A percentile compares a stretch with the other conserved stretches of the same genome.
phyloP scores from a whole-genome alignment of 176 grass and related monocot genomes.

The Chloris gayana region DNA sequence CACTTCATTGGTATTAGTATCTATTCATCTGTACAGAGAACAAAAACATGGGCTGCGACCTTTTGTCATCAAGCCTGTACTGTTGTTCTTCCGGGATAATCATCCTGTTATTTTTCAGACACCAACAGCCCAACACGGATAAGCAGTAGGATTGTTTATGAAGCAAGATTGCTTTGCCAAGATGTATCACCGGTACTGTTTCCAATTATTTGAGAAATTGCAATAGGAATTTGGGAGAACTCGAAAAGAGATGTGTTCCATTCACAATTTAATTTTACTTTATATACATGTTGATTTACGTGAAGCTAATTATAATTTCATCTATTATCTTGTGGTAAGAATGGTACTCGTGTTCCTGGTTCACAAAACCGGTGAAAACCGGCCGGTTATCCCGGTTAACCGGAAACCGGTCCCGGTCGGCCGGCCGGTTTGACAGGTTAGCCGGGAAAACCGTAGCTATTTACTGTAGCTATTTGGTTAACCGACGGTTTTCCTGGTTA shows the following conservation, averaged over 20 bases:
- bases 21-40: constrained; percentile 49
- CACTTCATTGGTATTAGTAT: constrained; percentile 25
- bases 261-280: background rate
- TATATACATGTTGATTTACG: constrained; percentile 2
- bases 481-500: too few species aligned
- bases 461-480: too few species aligned
- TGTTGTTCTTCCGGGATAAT: constrained; percentile 37
- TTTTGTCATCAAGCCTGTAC: constrained; percentile 44
- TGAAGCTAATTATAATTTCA: background rate
- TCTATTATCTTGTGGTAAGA: too few species aligned
- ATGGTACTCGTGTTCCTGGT: too few species aligned
- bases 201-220: constrained; percentile 26
- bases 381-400: too few species aligned
- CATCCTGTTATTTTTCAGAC: constrained; percentile 41
- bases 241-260: constrained; percentile 1
- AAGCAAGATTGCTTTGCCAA: constrained; percentile 33
- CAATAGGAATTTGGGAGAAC: constrained; percentile 23
- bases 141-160: constrained; percentile 40
- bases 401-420: too few species aligned
- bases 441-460: too few species aligned
- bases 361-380: too few species aligned
- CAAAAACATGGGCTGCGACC: constrained; percentile 29
- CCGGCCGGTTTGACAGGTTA: too few species aligned
- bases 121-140: constrained; percentile 13
- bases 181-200: constrained; percentile 28